Evolutionary conservation across 352 stramenopile genomes (phyloP).

Genomic region (Phytopythium montanum): DNA sequence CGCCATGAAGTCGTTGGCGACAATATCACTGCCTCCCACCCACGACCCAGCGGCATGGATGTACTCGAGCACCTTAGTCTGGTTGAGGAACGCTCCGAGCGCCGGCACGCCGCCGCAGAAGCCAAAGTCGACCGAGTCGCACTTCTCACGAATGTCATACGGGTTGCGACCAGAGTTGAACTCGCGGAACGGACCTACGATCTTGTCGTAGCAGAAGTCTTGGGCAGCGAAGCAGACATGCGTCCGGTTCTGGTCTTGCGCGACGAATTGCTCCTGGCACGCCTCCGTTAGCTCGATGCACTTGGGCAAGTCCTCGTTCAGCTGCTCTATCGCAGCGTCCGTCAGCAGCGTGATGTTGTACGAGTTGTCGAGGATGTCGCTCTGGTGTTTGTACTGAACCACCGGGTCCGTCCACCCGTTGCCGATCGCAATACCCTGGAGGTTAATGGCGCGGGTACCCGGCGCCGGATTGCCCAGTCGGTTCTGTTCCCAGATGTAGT

Average conservation of each 20-base stretch:
- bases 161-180: slow-evolving; percentile 42
- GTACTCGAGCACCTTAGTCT: slow-evolving; percentile 19
- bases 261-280: slow-evolving; percentile 19
- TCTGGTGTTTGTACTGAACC: slow-evolving; percentile 32
- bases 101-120: slow-evolving; percentile 36
- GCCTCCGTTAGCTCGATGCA: slow-evolving; percentile 18
- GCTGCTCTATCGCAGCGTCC: slow-evolving; percentile 20
- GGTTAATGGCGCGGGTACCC: slow-evolving; percentile 24
- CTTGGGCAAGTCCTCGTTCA: slow-evolving; percentile 24
- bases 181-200: slow-evolving; percentile 23
- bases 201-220: slow-evolving; percentile 29
- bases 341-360: slow-evolving; percentile 70
- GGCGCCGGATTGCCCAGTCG: slow-evolving; percentile 21
- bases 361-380: slow-evolving; percentile 64
- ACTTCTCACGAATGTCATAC: slow-evolving; percentile 60
- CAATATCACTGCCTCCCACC: slow-evolving; percentile 62
- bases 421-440: slow-evolving; percentile 53
- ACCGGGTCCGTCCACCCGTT: slow-evolving; percentile 45
- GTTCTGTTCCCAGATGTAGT: slow-evolving; percentile 46
- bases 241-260: slow-evolving; percentile 7
- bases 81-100: slow-evolving; percentile 50
- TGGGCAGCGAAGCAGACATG: slow-evolving; percentile 32
- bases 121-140: slow-evolving; percentile 19
- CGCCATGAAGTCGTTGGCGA: slow-evolving; percentile 35
- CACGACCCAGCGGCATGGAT: slow-evolving; percentile 23